A percentile compares a stretch with the other conserved stretches of the same genome.
Evolutionary conservation across 2,329 filamentous ascomycete genomes (phyloP).

Genomic region (Colletotrichum musicola): DNA sequence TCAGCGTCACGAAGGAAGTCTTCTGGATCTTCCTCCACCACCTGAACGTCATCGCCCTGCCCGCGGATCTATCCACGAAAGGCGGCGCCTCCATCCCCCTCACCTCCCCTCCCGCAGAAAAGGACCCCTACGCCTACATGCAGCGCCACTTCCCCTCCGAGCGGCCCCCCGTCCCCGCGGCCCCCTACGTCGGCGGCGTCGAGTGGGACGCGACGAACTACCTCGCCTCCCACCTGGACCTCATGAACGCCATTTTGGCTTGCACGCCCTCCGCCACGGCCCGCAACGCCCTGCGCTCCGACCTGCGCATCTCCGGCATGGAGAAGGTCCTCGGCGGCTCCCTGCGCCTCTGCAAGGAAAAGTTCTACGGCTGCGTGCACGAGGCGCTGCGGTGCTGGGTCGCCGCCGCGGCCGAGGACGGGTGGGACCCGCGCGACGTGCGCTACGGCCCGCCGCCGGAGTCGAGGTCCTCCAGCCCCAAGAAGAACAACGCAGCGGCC

Average conservation of each 20-base stretch:
- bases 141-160: conserved; percentile 83
- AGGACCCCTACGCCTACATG: conserved; percentile 68
- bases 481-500: conserved; percentile 47
- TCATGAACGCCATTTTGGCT: conserved; percentile 90
- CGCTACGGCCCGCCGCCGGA: conserved; percentile 74
- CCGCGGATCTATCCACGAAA: conserved; percentile 56
- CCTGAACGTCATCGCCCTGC: conserved; percentile 84
- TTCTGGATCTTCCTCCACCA: conserved; percentile 99
- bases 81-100: conserved; percentile 41
- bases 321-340: conserved; percentile 90
- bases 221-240: conserved; percentile 89
- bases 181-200: conserved; percentile 95
- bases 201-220: conserved; percentile 99
- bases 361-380: conserved; percentile 94
- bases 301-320: conserved; percentile 86
- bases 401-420: conserved; percentile 86
- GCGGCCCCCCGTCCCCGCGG: conserved; percentile 90
- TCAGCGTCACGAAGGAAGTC: conserved; percentile 95
- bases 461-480: conserved; percentile 57
- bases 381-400: conserved; percentile 92
- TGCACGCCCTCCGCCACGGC: conserved; percentile 77
- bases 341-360: conserved; percentile 93
- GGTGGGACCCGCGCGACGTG: conserved; percentile 86
- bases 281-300: conserved; percentile 82
- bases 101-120: conserved; percentile 50